Evolutionary conservation across 371 early-diverging fungal species (phyloP), one percentile per base, ranked within the genome.

Genomic region (Mucor circinelloides): DNA sequence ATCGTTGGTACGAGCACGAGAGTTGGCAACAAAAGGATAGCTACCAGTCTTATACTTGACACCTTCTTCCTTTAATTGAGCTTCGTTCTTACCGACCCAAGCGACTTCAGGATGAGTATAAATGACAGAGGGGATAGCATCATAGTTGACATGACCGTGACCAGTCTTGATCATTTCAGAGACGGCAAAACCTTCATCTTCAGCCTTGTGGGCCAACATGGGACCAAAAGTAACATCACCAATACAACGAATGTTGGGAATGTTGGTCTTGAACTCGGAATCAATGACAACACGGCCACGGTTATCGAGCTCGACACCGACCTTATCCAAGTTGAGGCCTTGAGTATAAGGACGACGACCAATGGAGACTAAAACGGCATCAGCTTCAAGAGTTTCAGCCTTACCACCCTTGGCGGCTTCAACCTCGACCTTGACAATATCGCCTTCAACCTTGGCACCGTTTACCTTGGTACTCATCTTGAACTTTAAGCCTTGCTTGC

Each of bases 121-220:
- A 76, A 99, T 95, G 60, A 99, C 99, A 25, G 96, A 95, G 48
- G 99, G 99, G 73, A 99, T 95, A 44, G 92, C 96, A 77, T 94
- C 90, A 80, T 99, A 99, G 94, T 98, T 97, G 87, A 98, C 97
- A 81, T 97, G 97, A 67, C 81, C 98, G 77, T 95, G 92, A 50
- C 97, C 97, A 66, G 88, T 89, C 68, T 89, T 89, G 61, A 99
- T 91, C 89, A 93, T 89, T 80, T 99, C 99, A 71, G 91, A 95
- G 58, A 93, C 95, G 30, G 97, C 98, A 71, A 99, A 77, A 80
- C 95, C 98, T 83, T 99, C 99, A 84, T 99, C 99, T 82, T 99
- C 99, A 63, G 99, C 98, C 89, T 99, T 99, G 92, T 99, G 99
- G 44, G 99, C 99, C 83, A 99, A 89, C 99, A 99, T 99, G 61